Conservation (phyloP, 192 early-diverging fungal genomes). For the Ambispora gerdemannii region DNA sequence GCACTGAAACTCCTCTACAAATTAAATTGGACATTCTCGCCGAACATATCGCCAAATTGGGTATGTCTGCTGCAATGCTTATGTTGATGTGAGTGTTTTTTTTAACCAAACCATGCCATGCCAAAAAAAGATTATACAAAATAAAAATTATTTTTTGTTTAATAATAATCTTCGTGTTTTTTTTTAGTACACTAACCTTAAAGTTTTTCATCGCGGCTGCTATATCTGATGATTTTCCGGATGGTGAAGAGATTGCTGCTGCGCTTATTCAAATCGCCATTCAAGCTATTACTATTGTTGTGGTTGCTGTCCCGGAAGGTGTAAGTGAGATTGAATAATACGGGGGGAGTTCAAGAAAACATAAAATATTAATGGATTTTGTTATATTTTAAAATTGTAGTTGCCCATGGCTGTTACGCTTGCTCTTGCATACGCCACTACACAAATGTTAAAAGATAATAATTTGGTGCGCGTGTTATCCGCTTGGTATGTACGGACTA, state of each 20-base stretch:
- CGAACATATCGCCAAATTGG: conserved; percentile 93
- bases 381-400: neutral
- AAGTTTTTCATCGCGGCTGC: conserved; percentile 61
- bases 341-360: no score
- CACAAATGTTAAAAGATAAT: conserved; percentile 77
- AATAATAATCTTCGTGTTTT: neutral
- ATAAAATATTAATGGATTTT: no score
- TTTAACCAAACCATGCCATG: no score
- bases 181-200: conserved; percentile 46
- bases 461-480: conserved; percentile 78
- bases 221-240: conserved; percentile 55
- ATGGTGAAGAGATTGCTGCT: conserved; percentile 51
- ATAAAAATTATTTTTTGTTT: neutral
- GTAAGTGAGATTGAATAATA: conserved; percentile 12
- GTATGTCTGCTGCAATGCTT: conserved; percentile 73
- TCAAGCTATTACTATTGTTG: conserved; percentile 77
- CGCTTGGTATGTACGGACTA: conserved; percentile 38
- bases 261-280: conserved; percentile 68
- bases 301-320: conserved; percentile 86
- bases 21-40: conserved; percentile 84
- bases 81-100: conserved; percentile 62
- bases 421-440: conserved; percentile 78
- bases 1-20: conserved; percentile 89
- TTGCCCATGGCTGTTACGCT: conserved; percentile 85
- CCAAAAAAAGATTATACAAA: conserved; percentile 24